Evolutionary conservation across 108 stramenopile genomes (phyloP), one percentile per base, ranked within the genome.

Genomic region (Stephanodiscus minutulus): DNA sequence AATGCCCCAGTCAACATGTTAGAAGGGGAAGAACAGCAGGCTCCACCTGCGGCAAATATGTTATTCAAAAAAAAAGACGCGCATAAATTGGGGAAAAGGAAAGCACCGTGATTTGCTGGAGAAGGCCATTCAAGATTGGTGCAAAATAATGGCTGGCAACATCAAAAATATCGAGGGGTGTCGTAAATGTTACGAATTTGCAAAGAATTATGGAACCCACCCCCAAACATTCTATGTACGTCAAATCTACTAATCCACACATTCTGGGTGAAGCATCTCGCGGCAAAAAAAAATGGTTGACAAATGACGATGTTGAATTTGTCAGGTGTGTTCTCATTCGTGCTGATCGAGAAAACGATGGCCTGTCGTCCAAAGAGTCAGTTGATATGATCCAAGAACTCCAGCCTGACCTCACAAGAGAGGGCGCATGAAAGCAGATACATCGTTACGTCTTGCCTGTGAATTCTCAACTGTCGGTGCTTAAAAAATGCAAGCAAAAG

Each of bases 271-370:
- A 35, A 3, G 35, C 5, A 35, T 35, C 35, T 35, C 35, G 35
- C 35, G 35, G 35, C 35, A 35, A 35, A 39, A 39, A n/a, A n/a
- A 39, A 11, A 17, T 3, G 3, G 28, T n/a, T 56, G 9, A 56
- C 55, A 0, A 11, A 29, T 25, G 55, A 56, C 4, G 55, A 56
- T 0, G 12, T n/a, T n/a, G n/a, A n/a, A n/a, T n/a, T n/a, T n/a
- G n/a, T n/a, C n/a, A n/a, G n/a, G n/a, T n/a, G n/a, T 35, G 6
- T 63, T 7, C 11, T 17, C 1, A 25, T 25, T 10, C 52, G 53
- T 21, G 22, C 25, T 0, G 66, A 67, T 15, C 47, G 53, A 10
- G 66, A 0, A 2, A 67, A 67, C 15, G 66, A 67, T 50, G 48
- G 47, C 0, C 21, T 37, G 22, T 67, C 66, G 15, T 15, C 31